Evolutionary conservation across 345 rosid species (phyloP), one percentile per base, ranked within the genome.

Genomic region (Dipteronia dyeriana): DNA sequence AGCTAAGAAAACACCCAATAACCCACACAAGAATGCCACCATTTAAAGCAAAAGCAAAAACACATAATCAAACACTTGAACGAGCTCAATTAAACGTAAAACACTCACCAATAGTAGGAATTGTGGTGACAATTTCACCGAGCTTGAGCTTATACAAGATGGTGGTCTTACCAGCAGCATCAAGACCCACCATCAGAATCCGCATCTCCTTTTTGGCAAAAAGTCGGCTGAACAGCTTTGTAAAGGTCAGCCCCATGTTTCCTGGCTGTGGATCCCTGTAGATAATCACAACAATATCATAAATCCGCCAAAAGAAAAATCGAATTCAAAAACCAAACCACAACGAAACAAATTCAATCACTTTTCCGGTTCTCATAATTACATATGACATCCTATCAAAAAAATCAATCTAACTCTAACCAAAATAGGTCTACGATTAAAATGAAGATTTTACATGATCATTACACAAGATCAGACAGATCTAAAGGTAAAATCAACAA

Each of bases 101-200:
- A 64, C 45, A 76, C 88, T 82, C 23, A 87, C 92, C 92, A 68
- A 85, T 87, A 23, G 92, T 87, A 9, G 92, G 90, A 78, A 85
- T 89, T 81, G 92, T 89, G 80, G 90, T 85, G 45, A 89, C 89
- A 9, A 87, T 84, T 85, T 89, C 89, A 49, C 90, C 92, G 29
- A 87, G 92, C 86, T 89, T 89, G 81, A 90, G 91, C 82, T 90
- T 88, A 79, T 88, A 88, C 65, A 88, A 70, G 78, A 88, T 90
- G 85, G 92, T 88, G 43, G 94, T 90, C 87, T 90, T 88, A 84
- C 92, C 92, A 77, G 92, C 89, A 12, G 86, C 87, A 74, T 86
- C 87, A 68, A 84, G 86, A 68, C 89, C 87, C 20, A 82, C 86
- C 87, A 84, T 84, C 77, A 86, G 81, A 71, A 84, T 84, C 61